Percentiles rank a stretch among this genome's conserved stretches.
Evolutionary conservation across 176 grass and related monocot species (phyloP).

Genomic region (Oryza meridionalis): DNA sequence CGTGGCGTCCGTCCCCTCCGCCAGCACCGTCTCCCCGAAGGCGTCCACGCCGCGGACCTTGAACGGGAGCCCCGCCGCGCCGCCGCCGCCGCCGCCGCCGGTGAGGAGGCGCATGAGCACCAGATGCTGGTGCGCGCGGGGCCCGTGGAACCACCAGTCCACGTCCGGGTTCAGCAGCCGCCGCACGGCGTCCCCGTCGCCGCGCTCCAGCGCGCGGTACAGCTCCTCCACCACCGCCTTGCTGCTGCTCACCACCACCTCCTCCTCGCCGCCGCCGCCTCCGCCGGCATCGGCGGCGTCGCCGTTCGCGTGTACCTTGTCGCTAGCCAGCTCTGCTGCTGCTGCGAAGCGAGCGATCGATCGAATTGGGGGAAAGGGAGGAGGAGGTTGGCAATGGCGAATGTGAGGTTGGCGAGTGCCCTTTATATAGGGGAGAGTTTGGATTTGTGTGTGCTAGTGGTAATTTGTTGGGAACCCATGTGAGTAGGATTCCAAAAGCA

Average conservation of each 20-base stretch:
- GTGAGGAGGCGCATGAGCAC: conserved; percentile 83
- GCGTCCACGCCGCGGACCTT: conserved; percentile 41
- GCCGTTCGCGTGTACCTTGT: background rate
- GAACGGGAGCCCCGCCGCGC: conserved; percentile 46
- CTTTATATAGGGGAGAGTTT: conserved; percentile 32
- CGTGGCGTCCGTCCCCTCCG: conserved; percentile 64
- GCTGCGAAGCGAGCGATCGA: background rate
- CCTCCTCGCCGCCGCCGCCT: background rate
- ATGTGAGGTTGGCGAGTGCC: background rate
- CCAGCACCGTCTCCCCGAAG: conserved; percentile 73
- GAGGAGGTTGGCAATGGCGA: background rate
- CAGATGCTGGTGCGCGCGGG: conserved; percentile 68
- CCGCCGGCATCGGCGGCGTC: background rate
- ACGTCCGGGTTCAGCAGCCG: conserved; percentile 74
- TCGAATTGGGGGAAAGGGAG: background rate
- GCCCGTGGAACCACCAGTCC: conserved; percentile 96
- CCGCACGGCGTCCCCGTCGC: conserved; percentile 57
- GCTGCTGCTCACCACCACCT: conserved; percentile 26
- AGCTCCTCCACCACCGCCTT: conserved; percentile 68
- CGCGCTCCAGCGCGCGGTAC: conserved; percentile 66
- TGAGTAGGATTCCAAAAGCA: conserved; percentile 22
- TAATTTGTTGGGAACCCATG: background rate
- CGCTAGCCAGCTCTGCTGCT: conserved; percentile 27
- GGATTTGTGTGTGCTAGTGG: background rate
- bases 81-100: conserved; percentile 20